Conservation (phyloP, 1,284 basidiomycete genomes). For the Xerocomus amazonicus region DNA sequence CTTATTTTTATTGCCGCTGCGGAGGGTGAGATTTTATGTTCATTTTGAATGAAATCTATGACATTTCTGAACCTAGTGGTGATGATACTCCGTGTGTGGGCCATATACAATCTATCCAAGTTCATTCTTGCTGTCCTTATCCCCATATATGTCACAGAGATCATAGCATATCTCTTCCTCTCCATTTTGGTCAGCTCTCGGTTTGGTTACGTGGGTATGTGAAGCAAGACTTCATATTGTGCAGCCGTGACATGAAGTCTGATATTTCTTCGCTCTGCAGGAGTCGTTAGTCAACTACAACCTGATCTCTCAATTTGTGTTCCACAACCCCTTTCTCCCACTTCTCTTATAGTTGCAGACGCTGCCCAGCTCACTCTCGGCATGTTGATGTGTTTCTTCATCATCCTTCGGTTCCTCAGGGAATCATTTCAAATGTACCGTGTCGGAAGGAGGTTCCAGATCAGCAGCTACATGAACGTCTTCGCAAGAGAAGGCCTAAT, state of each 20-base stretch:
- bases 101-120: neutral
- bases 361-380: neutral
- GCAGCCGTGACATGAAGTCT: too few relatives aligned
- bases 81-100: neutral
- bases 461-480: neutral
- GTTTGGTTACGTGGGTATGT: neutral
- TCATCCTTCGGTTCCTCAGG: neutral
- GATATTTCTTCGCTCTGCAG: neutral
- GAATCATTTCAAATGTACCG: neutral
- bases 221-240: neutral
- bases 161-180: too few relatives aligned
- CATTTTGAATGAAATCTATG: neutral
- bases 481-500: neutral
- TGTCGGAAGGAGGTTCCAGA: neutral
- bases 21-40: neutral
- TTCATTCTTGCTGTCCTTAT: neutral
- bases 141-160: neutral
- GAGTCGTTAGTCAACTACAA: neutral
- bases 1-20: neutral
- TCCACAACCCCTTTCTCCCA: neutral
- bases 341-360: neutral
- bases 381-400: neutral
- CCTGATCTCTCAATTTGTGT: neutral
- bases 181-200: too few relatives aligned
- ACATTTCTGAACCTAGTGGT: neutral